Evolutionary conservation across 768 basidiomycete species (phyloP).

Genomic region (Leccinum truebloodii): DNA sequence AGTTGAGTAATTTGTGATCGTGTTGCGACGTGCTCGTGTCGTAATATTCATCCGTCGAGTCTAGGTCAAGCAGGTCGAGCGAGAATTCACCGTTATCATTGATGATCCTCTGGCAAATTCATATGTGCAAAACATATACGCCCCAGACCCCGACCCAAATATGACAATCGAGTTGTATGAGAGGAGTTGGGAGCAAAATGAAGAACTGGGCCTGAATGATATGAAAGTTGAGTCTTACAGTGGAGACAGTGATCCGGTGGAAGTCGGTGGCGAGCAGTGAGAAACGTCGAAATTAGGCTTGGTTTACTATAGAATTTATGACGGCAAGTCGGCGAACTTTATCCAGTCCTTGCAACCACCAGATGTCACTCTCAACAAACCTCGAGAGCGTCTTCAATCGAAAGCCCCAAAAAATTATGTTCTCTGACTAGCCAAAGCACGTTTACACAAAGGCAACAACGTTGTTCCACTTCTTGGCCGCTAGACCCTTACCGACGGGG

Average conservation of each 20-base stretch:
- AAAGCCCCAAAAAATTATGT: no score
- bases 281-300: no score
- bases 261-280: no score
- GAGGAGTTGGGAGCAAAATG: conserved; percentile 87
- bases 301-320: no score
- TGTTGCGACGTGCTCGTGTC: not conserved
- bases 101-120: conserved; percentile 97
- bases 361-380: not conserved
- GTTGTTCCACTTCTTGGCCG: not conserved
- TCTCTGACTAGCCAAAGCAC: not conserved
- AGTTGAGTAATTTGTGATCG: conserved; percentile 41
- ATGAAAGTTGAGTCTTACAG: conserved; percentile 67
- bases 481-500: no score
- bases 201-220: conserved; percentile 90
- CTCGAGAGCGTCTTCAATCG: no score
- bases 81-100: conserved; percentile 87
- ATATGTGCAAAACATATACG: conserved; percentile 95
- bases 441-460: not conserved
- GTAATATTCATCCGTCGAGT: not conserved
- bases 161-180: conserved; percentile 85
- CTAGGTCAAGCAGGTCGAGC: conserved; percentile 75
- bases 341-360: no score
- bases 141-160: conserved; percentile 95
- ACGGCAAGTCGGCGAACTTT: no score
- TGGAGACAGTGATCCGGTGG: conserved; percentile 7